Conservation (phyloP, 164 flowering plant genomes). For the Macadamia tetraphylla region DNA sequence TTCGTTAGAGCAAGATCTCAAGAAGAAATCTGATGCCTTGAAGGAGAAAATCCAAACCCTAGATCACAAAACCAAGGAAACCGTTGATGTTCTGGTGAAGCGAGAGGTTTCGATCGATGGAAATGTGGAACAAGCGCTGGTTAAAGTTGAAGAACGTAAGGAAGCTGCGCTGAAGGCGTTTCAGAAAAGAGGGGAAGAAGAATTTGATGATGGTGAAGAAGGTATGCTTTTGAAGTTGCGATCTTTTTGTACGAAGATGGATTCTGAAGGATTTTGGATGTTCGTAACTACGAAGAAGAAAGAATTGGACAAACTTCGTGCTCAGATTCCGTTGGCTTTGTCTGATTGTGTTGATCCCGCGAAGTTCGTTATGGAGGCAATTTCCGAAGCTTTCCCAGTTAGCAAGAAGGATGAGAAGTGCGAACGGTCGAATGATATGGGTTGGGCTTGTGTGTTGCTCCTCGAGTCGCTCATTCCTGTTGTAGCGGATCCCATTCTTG, state of each 20-base stretch:
- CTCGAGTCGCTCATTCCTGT: slow-evolving; percentile 80
- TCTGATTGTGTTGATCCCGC: slow-evolving; percentile 79
- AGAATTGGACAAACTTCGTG: slow-evolving; percentile 58
- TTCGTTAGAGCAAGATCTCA: slow-evolving; percentile 64
- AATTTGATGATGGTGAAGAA: slow-evolving; percentile 45
- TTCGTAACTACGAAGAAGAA: slow-evolving; percentile 68
- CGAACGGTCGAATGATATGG: slow-evolving; percentile 56
- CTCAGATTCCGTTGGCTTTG: slow-evolving; percentile 50
- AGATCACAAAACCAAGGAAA: slow-evolving; percentile 49
- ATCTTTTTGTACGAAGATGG: slow-evolving; percentile 59
- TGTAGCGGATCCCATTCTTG: slow-evolving; percentile 78
- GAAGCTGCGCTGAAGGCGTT: slow-evolving; percentile 40
- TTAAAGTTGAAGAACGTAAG: slow-evolving; percentile 38
- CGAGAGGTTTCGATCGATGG: slow-evolving; percentile 65
- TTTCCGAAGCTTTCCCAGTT: slow-evolving; percentile 86
- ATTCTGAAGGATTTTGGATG: slow-evolving; percentile 59
- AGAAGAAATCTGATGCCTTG: slow-evolving; percentile 60
- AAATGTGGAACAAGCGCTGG: slow-evolving; percentile 45
- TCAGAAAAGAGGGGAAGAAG: slow-evolving; percentile 14
- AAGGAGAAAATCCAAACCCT: slow-evolving; percentile 46
- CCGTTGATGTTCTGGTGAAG: slow-evolving; percentile 45
- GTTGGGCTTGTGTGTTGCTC: slow-evolving; percentile 94
- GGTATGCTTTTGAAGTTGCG: slow-evolving; percentile 40
- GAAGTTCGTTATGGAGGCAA: slow-evolving; percentile 71
- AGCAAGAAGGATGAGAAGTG: slow-evolving; percentile 51